These are phyloP conservation scores for Middelhovenomyces tepae DNA, from an alignment of 805 yeast species.

Conservation along the genomic window DNA sequence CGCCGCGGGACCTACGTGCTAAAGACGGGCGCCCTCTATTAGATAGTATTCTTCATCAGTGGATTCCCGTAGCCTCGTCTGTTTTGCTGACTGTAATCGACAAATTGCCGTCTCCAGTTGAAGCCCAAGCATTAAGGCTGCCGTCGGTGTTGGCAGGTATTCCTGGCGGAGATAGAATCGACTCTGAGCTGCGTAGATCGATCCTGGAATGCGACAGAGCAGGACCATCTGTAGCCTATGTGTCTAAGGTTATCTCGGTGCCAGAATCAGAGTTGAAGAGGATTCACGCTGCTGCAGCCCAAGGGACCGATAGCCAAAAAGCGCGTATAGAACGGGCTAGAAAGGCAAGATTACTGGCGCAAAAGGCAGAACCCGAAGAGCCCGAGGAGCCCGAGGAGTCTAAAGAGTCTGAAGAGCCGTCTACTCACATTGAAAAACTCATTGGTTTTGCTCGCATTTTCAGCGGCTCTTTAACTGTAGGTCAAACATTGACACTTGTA, in stretches of 20 bases:
- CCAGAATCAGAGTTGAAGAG: slow-evolving; percentile 37
- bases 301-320: slow-evolving; percentile 7
- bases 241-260: slow-evolving; percentile 81
- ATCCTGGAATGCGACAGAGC: slow-evolving; percentile 60
- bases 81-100: slow-evolving; percentile 77
- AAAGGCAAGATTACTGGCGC: slow-evolving; percentile 18
- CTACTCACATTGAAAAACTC: slow-evolving; percentile 44
- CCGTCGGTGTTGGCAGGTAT: slow-evolving; percentile 56
- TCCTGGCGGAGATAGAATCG: slow-evolving; percentile 42
- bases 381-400: slow-evolving; percentile 43
- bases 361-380: slow-evolving; percentile 31
- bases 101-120: slow-evolving; percentile 71
- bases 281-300: slow-evolving; percentile 6
- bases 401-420: slow-evolving; percentile 34
- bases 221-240: slow-evolving; percentile 66
- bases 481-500: slow-evolving; percentile 65
- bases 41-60: slow-evolving; percentile 69
- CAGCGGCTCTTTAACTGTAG: slow-evolving; percentile 71
- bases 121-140: slow-evolving; percentile 66
- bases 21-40: slow-evolving; percentile 63
- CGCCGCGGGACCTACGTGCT: slow-evolving; percentile 69
- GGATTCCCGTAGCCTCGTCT: slow-evolving; percentile 90
- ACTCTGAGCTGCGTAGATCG: slow-evolving; percentile 39
- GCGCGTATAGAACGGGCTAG: slow-evolving; percentile 18
- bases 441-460: slow-evolving; percentile 86